Base-by-base conservation (phyloP, 495 filamentous ascomycete genomes). In the Paragyromitra xinjiangensis region DNA sequence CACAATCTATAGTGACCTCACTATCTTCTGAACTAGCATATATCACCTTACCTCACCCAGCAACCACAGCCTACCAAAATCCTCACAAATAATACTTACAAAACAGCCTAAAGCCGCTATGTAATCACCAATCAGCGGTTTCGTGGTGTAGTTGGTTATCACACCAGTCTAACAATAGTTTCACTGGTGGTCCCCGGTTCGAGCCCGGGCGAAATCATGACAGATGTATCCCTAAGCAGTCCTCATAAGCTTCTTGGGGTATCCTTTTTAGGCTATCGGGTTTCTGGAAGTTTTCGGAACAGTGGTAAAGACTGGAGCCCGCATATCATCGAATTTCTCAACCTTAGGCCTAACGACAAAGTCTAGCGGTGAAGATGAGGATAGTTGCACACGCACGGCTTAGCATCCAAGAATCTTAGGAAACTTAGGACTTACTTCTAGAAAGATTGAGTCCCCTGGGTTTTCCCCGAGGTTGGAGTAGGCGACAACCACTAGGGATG, bases 141-240 rank as follows among this genome's bases (percentile, higher is more conserved):
- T 55, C 29, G 48, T 55, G 64, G 64, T 67, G 48, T 68, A 24
- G 64, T 66, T 66, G 44, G 64, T 51, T 66, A 51, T 66, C 64
- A 66, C 26, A 66, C 64, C 44, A 66, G 64, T 66, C 44, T 51
- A 51, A 51, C 48, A 51, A n/a, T 51, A n/a, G 48, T 19, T 51
- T 51, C 16, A 51, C 48, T 51, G 16, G 48, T 7, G 48, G 48
- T 51, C 48, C 48, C 48, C n/a, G 48, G 16, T 51, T 51, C 48
- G 16, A 51, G 63, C 63, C 63, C 63, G 63, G 63, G 63, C 63
- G 63, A 50, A 65, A 65, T 37, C 63, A 48, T 16, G 42, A 14
- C 26, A 12, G n/a, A 1, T n/a, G 42, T 19, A 14, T 14, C 26
- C 62, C 62, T 40, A 16, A 53, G 19, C 3, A 37, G 37, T 34